Base-by-base conservation (phyloP, 768 basidiomycete species). In the Boletus reticuloceps region DNA sequence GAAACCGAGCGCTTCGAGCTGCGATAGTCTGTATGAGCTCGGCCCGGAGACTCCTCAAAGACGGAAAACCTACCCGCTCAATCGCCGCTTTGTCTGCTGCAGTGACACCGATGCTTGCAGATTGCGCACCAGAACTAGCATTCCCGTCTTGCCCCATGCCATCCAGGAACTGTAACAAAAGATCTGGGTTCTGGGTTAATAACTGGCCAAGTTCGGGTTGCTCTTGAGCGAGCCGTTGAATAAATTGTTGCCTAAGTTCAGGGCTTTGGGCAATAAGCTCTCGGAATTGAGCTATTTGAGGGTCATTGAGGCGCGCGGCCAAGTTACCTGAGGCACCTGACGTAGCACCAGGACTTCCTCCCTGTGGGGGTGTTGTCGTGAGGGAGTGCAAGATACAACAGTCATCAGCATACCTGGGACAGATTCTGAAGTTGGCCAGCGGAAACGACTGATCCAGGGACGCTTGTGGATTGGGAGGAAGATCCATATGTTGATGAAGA, bases 1-100 rank as follows among this genome's bases (percentile, higher is more conserved):
- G 37, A 50, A 55, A 22, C 54, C 54, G 2, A 55, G 27, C 17
- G 29, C 54, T 12, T 50, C 48, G 9, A 55, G 54, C 54, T 55
- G 31, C 29, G n/a, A 14, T 6, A 14, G 17, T 38, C 32, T 3
- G 17, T 6, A 25, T 37, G 13, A 55, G 36, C 8, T 22, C 13
- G 17, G 12, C 38, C 14, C 8, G 9, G 12, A 31, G 0, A 16
- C 2, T 8, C 4, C 11, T 6, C 6, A 14, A 31, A 6, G 20
- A 22, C 1, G 11, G 13, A 39, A 55, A 32, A 39, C 48, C 38
- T 14, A 55, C 54, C 20, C 54, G 54, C 20, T 39, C 54, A 20
- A 55, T 39, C 20, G 42, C 48, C 3, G 5, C 37, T 16, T 5
- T 19, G 27, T 55, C 54, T 19, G 54, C 47, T 10, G 37, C 42